These are phyloP conservation scores for Stenogyne calaminthoides DNA, from an alignment of 305 asterid species.

Conservation along the genomic window DNA sequence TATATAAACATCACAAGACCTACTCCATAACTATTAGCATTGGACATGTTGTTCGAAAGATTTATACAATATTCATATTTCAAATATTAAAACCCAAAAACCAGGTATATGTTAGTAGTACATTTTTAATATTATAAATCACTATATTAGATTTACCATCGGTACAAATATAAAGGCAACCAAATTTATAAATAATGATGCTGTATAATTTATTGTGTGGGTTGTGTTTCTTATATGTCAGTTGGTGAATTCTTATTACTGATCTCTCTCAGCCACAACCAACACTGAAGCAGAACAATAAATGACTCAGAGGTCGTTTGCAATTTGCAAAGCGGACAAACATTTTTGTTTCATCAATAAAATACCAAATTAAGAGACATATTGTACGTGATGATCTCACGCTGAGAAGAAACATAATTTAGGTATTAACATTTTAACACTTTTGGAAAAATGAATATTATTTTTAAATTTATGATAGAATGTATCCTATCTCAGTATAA, in stretches of 20 bases:
- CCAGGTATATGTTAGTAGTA: background rate
- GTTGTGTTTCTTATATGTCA: background rate
- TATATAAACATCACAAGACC: no score
- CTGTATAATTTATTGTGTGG: background rate
- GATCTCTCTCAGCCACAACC: background rate
- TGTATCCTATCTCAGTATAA: no score
- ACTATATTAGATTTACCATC: background rate
- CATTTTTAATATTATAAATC: background rate
- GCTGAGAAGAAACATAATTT: no score
- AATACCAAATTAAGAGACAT: no score
- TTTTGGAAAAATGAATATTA: no score
- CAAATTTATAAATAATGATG: background rate
- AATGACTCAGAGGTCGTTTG: background rate
- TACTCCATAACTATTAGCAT: no score
- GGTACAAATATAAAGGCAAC: background rate
- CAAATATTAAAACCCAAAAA: background rate
- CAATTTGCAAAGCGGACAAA: background rate
- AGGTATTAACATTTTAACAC: no score
- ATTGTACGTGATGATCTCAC: no score
- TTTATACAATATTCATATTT: no score
- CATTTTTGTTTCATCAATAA: background rate
- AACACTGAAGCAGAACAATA: background rate
- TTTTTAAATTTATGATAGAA: no score
- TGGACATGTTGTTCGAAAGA: no score
- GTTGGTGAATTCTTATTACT: background rate